Evolutionary conservation across 208 protist species (phyloP).

Genomic region (Crithidia sp.): DNA sequence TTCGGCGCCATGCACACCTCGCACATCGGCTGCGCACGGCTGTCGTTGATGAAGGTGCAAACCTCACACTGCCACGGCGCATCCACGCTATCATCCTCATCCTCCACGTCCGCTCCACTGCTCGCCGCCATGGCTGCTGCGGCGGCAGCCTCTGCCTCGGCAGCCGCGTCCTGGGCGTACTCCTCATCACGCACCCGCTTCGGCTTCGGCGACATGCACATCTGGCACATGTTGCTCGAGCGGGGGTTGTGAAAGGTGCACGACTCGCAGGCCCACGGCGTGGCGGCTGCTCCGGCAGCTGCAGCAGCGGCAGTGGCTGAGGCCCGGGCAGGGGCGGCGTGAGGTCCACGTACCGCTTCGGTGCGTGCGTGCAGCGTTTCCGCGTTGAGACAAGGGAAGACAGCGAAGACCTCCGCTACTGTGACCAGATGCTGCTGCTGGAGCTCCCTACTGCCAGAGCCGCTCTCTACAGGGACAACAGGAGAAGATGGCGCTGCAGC

Average conservation of each 20-base stretch:
- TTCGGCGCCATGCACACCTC: slow-evolving; percentile 59
- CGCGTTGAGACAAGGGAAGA: slow-evolving; percentile 26
- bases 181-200: slow-evolving; percentile 23
- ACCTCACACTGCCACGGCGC: slow-evolving; percentile 55
- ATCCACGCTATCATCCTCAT: slow-evolving; percentile 42
- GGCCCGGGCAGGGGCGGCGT: not conserved
- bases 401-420: slow-evolving; percentile 28
- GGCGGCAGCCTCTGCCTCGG: not conserved
- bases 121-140: not conserved
- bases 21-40: slow-evolving; percentile 41
- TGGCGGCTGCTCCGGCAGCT: not conserved
- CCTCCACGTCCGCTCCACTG: slow-evolving; percentile 14
- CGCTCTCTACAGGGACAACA: no score
- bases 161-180: slow-evolving; percentile 8
- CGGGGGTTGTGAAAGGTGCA: slow-evolving; percentile 62
- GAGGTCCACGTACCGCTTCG: slow-evolving; percentile 2
- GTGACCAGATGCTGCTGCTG: slow-evolving; percentile 5
- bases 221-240: slow-evolving; percentile 30
- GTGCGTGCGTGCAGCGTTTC: slow-evolving; percentile 28
- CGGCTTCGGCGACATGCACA: slow-evolving; percentile 45
- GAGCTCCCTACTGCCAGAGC: no score
- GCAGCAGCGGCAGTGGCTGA: not conserved
- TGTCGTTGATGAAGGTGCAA: slow-evolving; percentile 74
- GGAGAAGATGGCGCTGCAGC: not conserved
- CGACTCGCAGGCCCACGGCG: slow-evolving; percentile 47